Evolutionary conservation across 1,284 basidiomycete genomes (phyloP).

Genomic region (Sanghuangporus sanghuang): DNA sequence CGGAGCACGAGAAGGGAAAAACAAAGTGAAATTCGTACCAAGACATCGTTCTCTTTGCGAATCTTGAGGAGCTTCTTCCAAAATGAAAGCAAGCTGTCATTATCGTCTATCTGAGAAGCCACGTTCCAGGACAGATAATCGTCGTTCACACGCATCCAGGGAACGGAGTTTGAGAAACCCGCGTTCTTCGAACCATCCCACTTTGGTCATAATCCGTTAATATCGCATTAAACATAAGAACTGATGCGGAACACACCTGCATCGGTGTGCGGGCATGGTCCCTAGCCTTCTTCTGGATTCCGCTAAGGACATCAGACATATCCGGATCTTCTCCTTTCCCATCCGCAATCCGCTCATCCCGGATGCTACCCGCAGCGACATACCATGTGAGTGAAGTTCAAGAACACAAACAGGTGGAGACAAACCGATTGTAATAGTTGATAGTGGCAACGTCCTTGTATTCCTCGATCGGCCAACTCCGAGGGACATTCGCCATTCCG

Average conservation of each 20-base stretch:
- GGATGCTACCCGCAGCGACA: conserved; percentile 28
- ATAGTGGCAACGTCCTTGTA: conserved; percentile 62
- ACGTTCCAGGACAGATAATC: conserved; percentile 65
- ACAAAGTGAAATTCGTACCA: conserved; percentile 34
- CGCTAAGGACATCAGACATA: conserved; percentile 53
- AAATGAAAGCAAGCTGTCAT: conserved; percentile 50
- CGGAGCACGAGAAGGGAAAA: not conserved
- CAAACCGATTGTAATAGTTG: conserved; percentile 44
- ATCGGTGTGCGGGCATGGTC: conserved; percentile 70
- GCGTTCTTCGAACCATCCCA: conserved; percentile 55
- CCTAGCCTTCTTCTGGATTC: conserved; percentile 57
- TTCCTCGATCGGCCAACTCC: conserved; percentile 63
- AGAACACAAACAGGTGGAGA: conserved; percentile 4
- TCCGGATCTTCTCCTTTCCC: conserved; percentile 38
- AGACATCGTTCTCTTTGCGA: conserved; percentile 49
- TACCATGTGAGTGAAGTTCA: not conserved
- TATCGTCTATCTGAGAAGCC: conserved; percentile 40
- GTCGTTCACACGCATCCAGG: conserved; percentile 78
- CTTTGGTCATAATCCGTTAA: conserved; percentile 27
- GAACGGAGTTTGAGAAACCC: conserved; percentile 53
- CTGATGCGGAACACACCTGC: conserved; percentile 35
- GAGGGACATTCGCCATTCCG: conserved; percentile 64
- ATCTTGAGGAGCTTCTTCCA: conserved; percentile 50
- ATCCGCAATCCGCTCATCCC: conserved; percentile 34
- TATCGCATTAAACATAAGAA: not conserved